Evolutionary conservation across 192 early-diverging fungal species (phyloP).

Genomic region (Backusella mclennaniae): DNA sequence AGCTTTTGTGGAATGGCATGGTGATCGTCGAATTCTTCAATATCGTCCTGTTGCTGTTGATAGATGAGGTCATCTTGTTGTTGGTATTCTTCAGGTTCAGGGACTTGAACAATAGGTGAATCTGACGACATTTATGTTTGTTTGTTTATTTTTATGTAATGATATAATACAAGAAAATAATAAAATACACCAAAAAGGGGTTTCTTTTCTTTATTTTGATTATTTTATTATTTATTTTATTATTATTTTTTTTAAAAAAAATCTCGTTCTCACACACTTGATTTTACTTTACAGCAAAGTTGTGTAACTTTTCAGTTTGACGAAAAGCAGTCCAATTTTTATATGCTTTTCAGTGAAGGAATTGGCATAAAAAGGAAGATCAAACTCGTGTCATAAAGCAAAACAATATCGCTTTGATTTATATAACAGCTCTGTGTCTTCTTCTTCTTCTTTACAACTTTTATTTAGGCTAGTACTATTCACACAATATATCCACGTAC

Average conservation of each 20-base stretch:
- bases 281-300: not conserved
- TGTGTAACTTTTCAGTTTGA: not conserved
- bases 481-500: not conserved
- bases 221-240: not conserved
- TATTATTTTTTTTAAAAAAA: not conserved
- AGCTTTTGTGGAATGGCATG: conserved; percentile 49
- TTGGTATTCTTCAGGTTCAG: conserved; percentile 34
- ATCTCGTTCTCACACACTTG: not conserved
- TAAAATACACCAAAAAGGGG: not conserved
- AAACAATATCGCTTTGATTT: not conserved
- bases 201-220: not conserved
- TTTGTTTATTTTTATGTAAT: not conserved
- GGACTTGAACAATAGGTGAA: conserved; percentile 55
- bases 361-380: not conserved
- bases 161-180: conserved; percentile 1
- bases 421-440: not conserved
- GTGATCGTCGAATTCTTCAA: conserved; percentile 25
- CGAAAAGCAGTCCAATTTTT: conserved; percentile 5
- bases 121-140: conserved; percentile 35
- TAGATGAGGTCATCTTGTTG: conserved; percentile 31
- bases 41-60: conserved; percentile 24
- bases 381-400: not conserved
- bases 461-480: not conserved
- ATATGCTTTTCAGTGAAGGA: not conserved
- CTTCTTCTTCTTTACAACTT: not conserved